phyloP scores from a whole-genome alignment of 192 early-diverging fungal genomes.

The Helicostylum pulchrum region DNA sequence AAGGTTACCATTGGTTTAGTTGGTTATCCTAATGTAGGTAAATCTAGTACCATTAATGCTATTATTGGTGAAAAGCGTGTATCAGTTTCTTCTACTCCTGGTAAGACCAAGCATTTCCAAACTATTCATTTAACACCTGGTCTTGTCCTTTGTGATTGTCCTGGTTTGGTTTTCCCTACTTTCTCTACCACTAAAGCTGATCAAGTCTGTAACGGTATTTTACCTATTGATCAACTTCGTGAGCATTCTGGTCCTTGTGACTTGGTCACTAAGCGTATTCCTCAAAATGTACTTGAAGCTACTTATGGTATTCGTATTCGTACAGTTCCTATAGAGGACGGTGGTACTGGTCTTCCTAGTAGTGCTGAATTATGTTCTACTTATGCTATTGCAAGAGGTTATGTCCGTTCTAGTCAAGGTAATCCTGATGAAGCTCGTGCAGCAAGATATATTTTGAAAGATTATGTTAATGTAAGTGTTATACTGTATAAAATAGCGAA shows the following conservation, averaged over 20 bases:
- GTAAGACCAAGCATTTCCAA: constrained; percentile 99
- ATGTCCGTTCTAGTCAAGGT: constrained; percentile 87
- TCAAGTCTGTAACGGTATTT: constrained; percentile 97
- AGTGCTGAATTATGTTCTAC: constrained; percentile 86
- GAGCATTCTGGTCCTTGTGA: constrained; percentile 88
- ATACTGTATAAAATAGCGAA: not conserved
- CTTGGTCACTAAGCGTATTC: constrained; percentile 80
- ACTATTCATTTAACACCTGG: constrained; percentile 87
- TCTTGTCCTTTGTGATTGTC: constrained; percentile 96
- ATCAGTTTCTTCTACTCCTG: constrained; percentile 94
- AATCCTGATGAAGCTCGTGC: constrained; percentile 98
- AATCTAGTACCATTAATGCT: constrained; percentile 98
- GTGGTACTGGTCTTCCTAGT: constrained; percentile 73
- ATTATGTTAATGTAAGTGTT: constrained; percentile 86
- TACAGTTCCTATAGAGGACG: constrained; percentile 71
- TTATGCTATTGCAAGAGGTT: constrained; percentile 91
- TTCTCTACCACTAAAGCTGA: constrained; percentile 98
- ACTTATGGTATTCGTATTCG: constrained; percentile 92
- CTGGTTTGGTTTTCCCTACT: constrained; percentile 97
- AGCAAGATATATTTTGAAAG: constrained; percentile 95
- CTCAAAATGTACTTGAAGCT: constrained; percentile 81
- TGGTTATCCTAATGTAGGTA: constrained; percentile 99
- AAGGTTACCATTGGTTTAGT: constrained; percentile 88
- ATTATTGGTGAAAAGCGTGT: constrained; percentile 92
- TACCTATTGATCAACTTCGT: constrained; percentile 97